Conservation (phyloP, 2,329 filamentous ascomycete genomes). For the Colletotrichum karsti region DNA sequence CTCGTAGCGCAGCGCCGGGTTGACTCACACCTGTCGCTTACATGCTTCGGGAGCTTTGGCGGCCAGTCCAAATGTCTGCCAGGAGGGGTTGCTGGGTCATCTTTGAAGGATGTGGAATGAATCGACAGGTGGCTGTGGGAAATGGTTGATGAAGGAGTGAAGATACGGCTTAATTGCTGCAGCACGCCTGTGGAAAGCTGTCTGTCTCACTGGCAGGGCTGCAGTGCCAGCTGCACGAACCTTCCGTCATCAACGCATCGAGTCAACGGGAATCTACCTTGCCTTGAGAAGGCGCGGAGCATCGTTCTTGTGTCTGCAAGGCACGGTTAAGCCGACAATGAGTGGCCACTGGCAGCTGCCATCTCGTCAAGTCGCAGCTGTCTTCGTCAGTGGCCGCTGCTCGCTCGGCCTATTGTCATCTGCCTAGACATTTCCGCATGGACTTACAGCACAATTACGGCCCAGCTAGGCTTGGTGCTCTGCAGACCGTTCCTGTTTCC, state of each 20-base stretch:
- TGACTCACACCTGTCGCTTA: constrained; percentile 19
- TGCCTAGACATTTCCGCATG: constrained; percentile 8
- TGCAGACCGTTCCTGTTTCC: constrained; percentile 7
- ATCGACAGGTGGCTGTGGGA: background rate
- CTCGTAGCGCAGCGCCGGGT: constrained; percentile 13
- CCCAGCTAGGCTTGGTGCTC: constrained; percentile 7
- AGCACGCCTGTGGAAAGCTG: no score
- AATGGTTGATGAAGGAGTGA: background rate
- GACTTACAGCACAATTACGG: background rate
- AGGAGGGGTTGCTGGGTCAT: constrained; percentile 8
- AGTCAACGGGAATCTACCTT: background rate
- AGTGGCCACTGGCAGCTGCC: constrained; percentile 15
- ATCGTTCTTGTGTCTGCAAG: background rate
- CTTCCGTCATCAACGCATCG: background rate
- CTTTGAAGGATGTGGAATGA: constrained; percentile 10
- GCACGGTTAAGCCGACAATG: background rate
- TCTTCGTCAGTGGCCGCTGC: background rate
- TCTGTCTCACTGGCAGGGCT: constrained; percentile 7
- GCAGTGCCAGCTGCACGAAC: background rate
- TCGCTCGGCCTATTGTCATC: background rate
- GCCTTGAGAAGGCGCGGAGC: background rate
- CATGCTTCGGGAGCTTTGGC: constrained; percentile 6
- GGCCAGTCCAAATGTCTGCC: background rate
- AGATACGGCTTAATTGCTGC: no score
- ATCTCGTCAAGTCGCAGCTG: background rate